Percentiles rank a stretch among this genome's conserved stretches.
Conservation (phyloP, 805 yeast species). For the Saccharomycopsis fibuligera region DNA sequence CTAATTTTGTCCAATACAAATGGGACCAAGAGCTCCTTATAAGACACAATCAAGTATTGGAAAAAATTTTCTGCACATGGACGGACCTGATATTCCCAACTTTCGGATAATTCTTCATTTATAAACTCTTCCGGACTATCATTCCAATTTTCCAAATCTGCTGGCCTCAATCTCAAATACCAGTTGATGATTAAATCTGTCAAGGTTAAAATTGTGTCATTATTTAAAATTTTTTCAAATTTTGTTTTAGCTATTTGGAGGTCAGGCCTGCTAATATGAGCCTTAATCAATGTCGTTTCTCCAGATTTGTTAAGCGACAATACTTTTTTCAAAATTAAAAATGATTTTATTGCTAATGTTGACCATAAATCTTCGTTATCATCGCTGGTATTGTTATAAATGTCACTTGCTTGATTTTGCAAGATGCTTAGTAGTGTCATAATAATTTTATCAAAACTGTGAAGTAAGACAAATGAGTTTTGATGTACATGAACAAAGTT, state of each 20-base stretch:
- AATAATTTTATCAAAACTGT: conserved; percentile 56
- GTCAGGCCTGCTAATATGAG: conserved; percentile 60
- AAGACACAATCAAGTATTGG: conserved; percentile 62
- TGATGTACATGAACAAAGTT: conserved; percentile 56
- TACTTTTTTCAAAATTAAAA: conserved; percentile 58
- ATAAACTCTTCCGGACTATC: conserved; percentile 92
- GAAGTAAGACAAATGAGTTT: conserved; percentile 62
- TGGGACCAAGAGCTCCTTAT: conserved; percentile 48
- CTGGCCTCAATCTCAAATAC: conserved; percentile 68
- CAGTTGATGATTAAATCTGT: conserved; percentile 63
- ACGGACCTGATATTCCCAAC: conserved; percentile 79
- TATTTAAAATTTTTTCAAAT: conserved; percentile 53
- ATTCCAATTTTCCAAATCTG: conserved; percentile 76
- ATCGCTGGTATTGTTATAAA: conserved; percentile 48
- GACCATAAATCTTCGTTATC: conserved; percentile 68
- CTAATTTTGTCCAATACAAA: conserved; percentile 54
- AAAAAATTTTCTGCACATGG: conserved; percentile 85
- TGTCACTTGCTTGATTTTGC: conserved; percentile 55
- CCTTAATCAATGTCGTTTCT: conserved; percentile 53
- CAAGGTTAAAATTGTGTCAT: conserved; percentile 47
- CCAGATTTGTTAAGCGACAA: conserved; percentile 61
- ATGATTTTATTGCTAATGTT: conserved; percentile 56
- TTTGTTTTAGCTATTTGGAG: conserved; percentile 49
- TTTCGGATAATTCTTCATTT: conserved; percentile 65
- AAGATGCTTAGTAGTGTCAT: conserved; percentile 53